Percentiles rank a stretch among this genome's conserved stretches.
These are phyloP conservation scores for Gyrodon lividus DNA, from an alignment of 768 basidiomycete species.

Conservation along the genomic window DNA sequence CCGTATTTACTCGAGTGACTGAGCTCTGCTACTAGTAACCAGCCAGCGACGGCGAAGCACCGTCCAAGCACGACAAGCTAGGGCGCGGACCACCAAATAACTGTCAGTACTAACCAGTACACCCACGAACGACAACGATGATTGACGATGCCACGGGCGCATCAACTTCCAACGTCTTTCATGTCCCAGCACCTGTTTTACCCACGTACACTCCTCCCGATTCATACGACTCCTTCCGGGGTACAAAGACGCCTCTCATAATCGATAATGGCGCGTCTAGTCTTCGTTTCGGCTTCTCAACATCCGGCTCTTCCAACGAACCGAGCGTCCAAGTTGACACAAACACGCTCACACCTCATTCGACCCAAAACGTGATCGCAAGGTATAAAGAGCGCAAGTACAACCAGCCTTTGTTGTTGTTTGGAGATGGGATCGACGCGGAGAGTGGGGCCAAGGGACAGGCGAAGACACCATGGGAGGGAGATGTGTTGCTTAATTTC, in stretches of 20 bases:
- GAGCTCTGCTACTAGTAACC: too few relatives aligned
- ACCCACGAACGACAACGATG: constrained; percentile 14
- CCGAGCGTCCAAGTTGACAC: not conserved
- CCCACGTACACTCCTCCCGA: constrained; percentile 39
- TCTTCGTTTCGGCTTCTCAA: constrained; percentile 82
- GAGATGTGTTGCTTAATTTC: constrained; percentile 87
- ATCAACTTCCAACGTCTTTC: constrained; percentile 16
- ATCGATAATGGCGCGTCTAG: constrained; percentile 89
- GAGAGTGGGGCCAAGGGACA: constrained; percentile 83
- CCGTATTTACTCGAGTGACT: too few relatives aligned
- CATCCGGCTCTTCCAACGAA: constrained; percentile 30
- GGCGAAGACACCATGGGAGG: constrained; percentile 86
- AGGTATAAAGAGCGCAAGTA: constrained; percentile 89
- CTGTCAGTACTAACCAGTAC: not conserved
- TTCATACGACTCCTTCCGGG: constrained; percentile 53
- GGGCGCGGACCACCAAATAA: not conserved
- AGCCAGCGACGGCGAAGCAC: too few relatives aligned
- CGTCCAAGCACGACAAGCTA: too few relatives aligned
- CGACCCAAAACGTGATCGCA: constrained; percentile 70
- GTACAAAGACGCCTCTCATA: constrained; percentile 60
- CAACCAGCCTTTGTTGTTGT: constrained; percentile 80
- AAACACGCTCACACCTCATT: constrained; percentile 42
- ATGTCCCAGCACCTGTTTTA: constrained; percentile 20
- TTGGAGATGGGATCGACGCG: constrained; percentile 83
- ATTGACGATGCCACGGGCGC: constrained; percentile 2